Conservation (phyloP, 2,329 filamentous ascomycete genomes). For the Coniella lustricola region DNA sequence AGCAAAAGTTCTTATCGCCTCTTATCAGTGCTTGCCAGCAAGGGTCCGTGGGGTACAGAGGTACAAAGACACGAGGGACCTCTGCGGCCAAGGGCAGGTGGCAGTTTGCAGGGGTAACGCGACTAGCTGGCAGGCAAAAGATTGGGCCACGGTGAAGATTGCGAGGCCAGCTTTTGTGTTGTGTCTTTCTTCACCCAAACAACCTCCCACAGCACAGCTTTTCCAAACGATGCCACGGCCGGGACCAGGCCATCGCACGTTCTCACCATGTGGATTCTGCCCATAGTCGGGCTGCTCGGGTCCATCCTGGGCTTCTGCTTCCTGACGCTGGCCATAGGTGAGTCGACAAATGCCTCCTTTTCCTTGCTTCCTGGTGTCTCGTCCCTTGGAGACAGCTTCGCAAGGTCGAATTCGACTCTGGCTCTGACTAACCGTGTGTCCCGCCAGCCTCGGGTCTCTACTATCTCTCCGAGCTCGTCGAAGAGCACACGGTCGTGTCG, state of each 20-base stretch:
- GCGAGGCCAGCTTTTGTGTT: slow-evolving; percentile 1
- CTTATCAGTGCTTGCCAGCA: background rate
- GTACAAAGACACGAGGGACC: no score
- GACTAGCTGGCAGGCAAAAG: slow-evolving; percentile 13
- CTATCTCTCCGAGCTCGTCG: slow-evolving; percentile 95
- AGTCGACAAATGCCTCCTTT: slow-evolving; percentile 16
- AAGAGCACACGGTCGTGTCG: slow-evolving; percentile 91
- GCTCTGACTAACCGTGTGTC: background rate
- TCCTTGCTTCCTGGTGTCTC: no score
- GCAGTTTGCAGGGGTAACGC: slow-evolving; percentile 12
- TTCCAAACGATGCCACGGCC: background rate
- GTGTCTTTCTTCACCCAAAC: background rate
- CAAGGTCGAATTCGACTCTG: no score
- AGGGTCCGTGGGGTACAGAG: background rate
- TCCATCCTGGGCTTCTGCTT: slow-evolving; percentile 86
- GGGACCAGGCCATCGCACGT: no score
- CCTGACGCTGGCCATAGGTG: slow-evolving; percentile 87
- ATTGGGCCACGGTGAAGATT: background rate
- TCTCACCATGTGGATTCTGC: slow-evolving; percentile 83
- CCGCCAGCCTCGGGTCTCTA: slow-evolving; percentile 83
- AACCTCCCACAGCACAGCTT: background rate
- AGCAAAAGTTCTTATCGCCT: background rate
- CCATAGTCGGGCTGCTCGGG: slow-evolving; percentile 82
- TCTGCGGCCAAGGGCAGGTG: background rate
- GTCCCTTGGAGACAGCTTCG: no score